A percentile compares a stretch with the other conserved stretches of the same genome.
Evolutionary conservation across 2,329 filamentous ascomycete species (phyloP).

Genomic region (Coniella lustricola): DNA sequence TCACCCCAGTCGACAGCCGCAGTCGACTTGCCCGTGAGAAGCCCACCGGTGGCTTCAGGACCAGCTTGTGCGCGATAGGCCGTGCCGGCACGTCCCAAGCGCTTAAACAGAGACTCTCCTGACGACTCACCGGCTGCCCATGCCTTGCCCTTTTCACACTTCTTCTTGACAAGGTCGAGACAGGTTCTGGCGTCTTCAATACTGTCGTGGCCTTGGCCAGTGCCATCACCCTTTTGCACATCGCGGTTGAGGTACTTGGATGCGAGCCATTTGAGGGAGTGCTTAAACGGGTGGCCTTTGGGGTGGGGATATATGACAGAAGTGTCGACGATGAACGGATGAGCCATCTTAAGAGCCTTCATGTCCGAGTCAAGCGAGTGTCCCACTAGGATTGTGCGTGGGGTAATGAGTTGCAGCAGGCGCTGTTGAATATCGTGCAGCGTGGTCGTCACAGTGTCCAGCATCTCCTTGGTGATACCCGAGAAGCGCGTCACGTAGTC

Average conservation of each 20-base stretch:
- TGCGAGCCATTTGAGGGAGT: conserved; percentile 80
- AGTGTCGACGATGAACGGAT: conserved; percentile 92
- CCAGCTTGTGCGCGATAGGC: conserved; percentile 56
- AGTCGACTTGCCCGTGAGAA: conserved; percentile 53
- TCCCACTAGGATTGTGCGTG: conserved; percentile 67
- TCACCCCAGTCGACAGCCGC: conserved; percentile 89
- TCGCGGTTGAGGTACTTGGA: conserved; percentile 80
- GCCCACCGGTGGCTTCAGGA: conserved; percentile 47
- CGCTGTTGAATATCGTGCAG: conserved; percentile 74
- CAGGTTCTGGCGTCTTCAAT: conserved; percentile 88
- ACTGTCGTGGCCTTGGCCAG: conserved; percentile 71
- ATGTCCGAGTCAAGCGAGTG: conserved; percentile 81
- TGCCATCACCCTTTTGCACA: conserved; percentile 72
- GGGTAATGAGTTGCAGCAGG: conserved; percentile 64
- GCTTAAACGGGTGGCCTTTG: conserved; percentile 81
- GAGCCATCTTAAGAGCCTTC: conserved; percentile 74
- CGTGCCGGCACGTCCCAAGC: conserved; percentile 59
- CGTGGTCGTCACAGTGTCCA: conserved; percentile 76
- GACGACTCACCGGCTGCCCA: conserved; percentile 78
- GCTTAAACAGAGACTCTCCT: conserved; percentile 83
- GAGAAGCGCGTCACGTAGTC: conserved; percentile 92
- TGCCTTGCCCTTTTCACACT: conserved; percentile 82
- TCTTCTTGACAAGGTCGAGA: conserved; percentile 87
- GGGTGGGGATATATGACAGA: conserved; percentile 85
- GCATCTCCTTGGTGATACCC: conserved; percentile 82